Evolutionary conservation across 495 filamentous ascomycete species (phyloP), one percentile per base, ranked within the genome.

Genomic region (Arthonia radiata): DNA sequence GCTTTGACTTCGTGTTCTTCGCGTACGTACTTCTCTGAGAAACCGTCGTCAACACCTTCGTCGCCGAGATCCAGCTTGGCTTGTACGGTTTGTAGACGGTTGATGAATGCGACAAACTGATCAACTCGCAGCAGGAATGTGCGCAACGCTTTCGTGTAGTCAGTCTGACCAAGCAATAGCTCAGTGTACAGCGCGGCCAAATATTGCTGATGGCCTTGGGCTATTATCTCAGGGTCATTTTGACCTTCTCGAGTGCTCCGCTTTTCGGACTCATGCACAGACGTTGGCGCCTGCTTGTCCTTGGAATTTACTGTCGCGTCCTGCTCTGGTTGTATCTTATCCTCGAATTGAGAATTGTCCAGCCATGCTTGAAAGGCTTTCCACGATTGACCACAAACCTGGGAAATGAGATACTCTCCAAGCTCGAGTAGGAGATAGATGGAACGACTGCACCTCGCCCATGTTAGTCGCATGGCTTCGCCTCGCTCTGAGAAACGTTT

Each of bases 361-460:
- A n/a, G n/a, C 47, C 76, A 54, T 46, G 54, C 40, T 10, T 52
- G 50, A 25, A 72, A 63, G 31, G 61, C 53, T 24, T 59, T 52
- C 58, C 74, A 90, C 0, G 76, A 71, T 5, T 67, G 68, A 28
- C 71, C 62, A 11, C 92, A 65, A 1, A 93, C 71, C 43, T 93
- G 80, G 2, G 75, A 78, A 41, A 92, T 81, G 33, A 93, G 69
- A 35, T 86, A 93, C 8, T 62, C 65, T 30, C 79, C 72, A 8
- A 73, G 64, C 34, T 92, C 81, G 1, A 73, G 73, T 3, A 97
- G 54, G 33, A 93, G 73, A 48, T 90, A 91, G 1, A 83, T 56
- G 1, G 77, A 73, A 3, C 77, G 73, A 36, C 72, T 72, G 33
- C 68, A 61, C 2, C 74, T 81, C 2, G 81, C 81, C 83, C 86